phyloP scores from a whole-genome alignment of 306 rosid genomes.

The Datisca glomerata region DNA sequence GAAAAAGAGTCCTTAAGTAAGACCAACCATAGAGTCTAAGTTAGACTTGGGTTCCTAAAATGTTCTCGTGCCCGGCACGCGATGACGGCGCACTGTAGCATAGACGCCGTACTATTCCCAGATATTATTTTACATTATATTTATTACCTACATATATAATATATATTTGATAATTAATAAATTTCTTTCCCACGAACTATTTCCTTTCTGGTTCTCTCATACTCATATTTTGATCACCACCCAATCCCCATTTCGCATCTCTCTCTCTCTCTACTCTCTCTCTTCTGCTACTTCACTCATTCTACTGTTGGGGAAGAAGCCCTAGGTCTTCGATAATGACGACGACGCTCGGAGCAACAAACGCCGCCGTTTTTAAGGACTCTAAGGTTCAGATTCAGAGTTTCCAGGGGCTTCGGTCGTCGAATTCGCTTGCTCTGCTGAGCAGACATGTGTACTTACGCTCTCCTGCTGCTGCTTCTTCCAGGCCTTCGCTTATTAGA shows the following conservation, averaged over 20 bases:
- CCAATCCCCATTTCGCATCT: conserved; percentile 5
- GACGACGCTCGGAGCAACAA: conserved; percentile 50
- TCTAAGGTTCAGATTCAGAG: conserved; percentile 45
- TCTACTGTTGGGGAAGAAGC: background rate
- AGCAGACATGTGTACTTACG: conserved; percentile 19
- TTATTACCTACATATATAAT: background rate
- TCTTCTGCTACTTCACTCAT: conserved; percentile 12
- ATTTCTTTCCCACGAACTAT: too few species aligned
- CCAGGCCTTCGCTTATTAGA: conserved; percentile 31
- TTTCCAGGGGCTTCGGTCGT: conserved; percentile 47
- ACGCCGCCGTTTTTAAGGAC: conserved; percentile 35
- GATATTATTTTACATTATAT: background rate
- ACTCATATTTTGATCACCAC: conserved; percentile 6
- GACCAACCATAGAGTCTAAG: too few species aligned
- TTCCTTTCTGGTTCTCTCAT: background rate
- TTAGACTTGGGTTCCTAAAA: too few species aligned
- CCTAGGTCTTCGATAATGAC: conserved; percentile 24
- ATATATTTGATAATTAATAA: conserved; percentile 1
- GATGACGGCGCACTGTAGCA: conserved; percentile 14
- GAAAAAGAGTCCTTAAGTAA: too few species aligned
- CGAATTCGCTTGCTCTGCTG: conserved; percentile 33
- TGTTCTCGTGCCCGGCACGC: conserved; percentile 35
- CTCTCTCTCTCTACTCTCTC: background rate
- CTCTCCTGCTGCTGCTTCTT: conserved; percentile 33
- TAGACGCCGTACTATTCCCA: background rate